phyloP scores from a whole-genome alignment of 331 rosid species.

The Quercus phellos region DNA sequence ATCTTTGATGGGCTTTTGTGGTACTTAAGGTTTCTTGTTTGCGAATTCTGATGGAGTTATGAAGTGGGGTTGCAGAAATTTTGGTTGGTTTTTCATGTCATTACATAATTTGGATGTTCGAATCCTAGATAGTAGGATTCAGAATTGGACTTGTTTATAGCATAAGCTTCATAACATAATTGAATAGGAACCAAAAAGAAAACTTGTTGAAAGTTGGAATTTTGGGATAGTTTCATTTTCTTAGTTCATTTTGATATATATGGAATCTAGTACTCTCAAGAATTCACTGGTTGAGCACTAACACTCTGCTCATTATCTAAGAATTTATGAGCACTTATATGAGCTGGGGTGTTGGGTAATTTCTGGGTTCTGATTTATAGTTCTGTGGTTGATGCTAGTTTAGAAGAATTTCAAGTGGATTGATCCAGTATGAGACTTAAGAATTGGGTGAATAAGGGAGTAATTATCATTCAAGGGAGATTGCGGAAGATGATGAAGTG shows the following conservation, averaged over 20 bases:
- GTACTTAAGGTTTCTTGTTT: constrained; percentile 5
- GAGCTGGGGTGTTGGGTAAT: not conserved
- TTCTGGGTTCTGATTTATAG: constrained; percentile 3
- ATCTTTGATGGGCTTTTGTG: constrained; percentile 26
- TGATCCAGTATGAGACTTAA: constrained; percentile 60
- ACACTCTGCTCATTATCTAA: not conserved
- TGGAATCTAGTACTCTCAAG: not conserved
- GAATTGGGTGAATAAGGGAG: constrained; percentile 39
- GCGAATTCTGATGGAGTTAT: constrained; percentile 6
- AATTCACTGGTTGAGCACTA: not conserved
- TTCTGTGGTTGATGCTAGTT: constrained; percentile 24
- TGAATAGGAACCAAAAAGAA: not conserved
- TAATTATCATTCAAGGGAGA: constrained; percentile 32
- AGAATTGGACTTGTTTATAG: not conserved
- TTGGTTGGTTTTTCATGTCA: not conserved
- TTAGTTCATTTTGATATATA: not conserved
- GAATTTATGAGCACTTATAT: not conserved
- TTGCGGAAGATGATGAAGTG: constrained; percentile 68
- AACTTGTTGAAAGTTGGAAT: constrained; percentile 4
- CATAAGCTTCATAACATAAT: not conserved
- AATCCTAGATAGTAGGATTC: constrained; percentile 5
- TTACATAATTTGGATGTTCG: not conserved
- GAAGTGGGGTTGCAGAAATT: constrained; percentile 5
- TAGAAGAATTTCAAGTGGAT: constrained; percentile 39
- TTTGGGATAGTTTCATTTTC: not conserved